A percentile compares a stretch with the other conserved stretches of the same genome.
Evolutionary conservation across 306 rosid genomes (phyloP).

Genomic region (Biancaea sappan): DNA sequence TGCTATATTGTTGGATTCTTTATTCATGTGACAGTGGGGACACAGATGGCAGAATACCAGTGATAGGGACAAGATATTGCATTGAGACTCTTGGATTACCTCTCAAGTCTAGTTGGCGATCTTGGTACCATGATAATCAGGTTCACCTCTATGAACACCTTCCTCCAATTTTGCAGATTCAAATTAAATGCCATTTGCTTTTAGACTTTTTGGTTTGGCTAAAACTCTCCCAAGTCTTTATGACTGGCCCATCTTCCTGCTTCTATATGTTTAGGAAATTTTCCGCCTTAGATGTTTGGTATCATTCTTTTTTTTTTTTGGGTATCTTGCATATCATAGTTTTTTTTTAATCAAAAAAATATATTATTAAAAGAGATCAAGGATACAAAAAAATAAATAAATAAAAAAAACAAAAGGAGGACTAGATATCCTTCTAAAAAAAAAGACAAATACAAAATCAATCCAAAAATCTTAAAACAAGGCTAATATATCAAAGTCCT

Average conservation of each 20-base stretch:
- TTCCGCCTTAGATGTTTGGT: background rate
- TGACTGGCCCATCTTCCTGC: background rate
- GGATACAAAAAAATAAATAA: no score
- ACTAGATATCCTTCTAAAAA: no score
- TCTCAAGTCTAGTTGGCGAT: conserved; percentile 48
- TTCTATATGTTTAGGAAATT: background rate
- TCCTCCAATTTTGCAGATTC: background rate
- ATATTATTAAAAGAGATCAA: no score
- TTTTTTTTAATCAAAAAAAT: no score
- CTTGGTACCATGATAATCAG: conserved; percentile 58
- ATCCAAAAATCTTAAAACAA: no score
- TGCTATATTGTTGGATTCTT: background rate
- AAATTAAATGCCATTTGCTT: background rate
- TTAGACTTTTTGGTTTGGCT: background rate
- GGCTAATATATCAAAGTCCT: no score
- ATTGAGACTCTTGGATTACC: conserved; percentile 51
- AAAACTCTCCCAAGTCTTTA: background rate
- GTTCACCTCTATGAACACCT: background rate
- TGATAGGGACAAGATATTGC: conserved; percentile 58
- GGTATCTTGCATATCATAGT: background rate
- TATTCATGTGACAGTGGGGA: conserved; percentile 52
- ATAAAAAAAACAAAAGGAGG: no score
- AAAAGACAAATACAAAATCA: no score
- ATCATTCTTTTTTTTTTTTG: no score
- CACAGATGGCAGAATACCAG: conserved; percentile 59